Conservation (phyloP, 768 basidiomycete genomes). For the Leccinum subtestaceum region DNA sequence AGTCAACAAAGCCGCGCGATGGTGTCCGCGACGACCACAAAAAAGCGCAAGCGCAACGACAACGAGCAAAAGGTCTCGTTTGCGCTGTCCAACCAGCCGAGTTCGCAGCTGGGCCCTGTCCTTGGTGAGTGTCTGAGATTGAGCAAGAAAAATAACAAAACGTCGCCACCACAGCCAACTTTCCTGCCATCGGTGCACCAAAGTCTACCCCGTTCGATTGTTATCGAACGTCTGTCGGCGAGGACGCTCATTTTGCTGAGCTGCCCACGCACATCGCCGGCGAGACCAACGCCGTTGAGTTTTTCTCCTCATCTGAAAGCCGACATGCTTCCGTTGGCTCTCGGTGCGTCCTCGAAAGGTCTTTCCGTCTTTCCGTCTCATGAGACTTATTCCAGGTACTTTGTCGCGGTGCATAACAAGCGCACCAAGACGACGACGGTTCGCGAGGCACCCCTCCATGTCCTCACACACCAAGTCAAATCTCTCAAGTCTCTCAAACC, state of each 20-base stretch:
- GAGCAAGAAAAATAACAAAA: constrained; percentile 1
- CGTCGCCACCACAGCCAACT: constrained; percentile 45
- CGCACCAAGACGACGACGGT: constrained; percentile 70
- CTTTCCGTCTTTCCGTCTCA: constrained; percentile 3
- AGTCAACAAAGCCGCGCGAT: constrained; percentile 20
- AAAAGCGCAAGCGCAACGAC: constrained; percentile 50
- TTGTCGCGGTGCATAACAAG: constrained; percentile 80
- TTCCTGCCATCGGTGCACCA: constrained; percentile 63
- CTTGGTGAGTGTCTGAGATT: constrained; percentile 42
- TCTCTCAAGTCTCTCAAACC: constrained; percentile 67
- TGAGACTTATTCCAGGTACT: constrained; percentile 52
- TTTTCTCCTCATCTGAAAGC: constrained; percentile 61
- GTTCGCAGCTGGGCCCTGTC: constrained; percentile 45
- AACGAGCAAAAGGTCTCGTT: constrained; percentile 37
- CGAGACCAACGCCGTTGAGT: constrained; percentile 83
- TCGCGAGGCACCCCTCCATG: constrained; percentile 65
- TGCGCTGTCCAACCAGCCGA: constrained; percentile 34
- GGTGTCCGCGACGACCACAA: constrained; percentile 29
- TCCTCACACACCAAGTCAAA: constrained; percentile 79
- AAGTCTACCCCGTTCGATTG: constrained; percentile 57
- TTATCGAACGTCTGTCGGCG: constrained; percentile 44
- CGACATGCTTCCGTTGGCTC: constrained; percentile 56
- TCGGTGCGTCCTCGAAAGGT: constrained; percentile 47
- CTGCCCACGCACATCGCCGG: constrained; percentile 58
- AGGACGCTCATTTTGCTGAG: constrained; percentile 31